A percentile compares a stretch with the other conserved stretches of the same genome.
These are phyloP conservation scores for Limonomyces culmigenus DNA, from an alignment of 1,284 basidiomycete genomes.

Conservation along the genomic window DNA sequence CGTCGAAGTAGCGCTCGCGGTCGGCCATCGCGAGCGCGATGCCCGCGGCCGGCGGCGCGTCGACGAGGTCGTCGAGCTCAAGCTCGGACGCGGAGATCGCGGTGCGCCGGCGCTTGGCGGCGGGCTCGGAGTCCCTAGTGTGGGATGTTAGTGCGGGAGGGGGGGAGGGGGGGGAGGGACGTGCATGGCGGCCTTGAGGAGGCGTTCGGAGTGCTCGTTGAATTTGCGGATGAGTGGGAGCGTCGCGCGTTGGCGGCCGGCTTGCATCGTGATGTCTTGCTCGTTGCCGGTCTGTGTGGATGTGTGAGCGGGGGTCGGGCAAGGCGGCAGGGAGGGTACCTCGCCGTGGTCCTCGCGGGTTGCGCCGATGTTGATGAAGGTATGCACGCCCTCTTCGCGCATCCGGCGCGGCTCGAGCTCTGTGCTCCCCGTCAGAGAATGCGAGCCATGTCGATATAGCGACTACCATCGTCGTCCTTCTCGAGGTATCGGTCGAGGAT, in stretches of 20 bases:
- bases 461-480: conserved; percentile 82
- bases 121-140: conserved; percentile 20
- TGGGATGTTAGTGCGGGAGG: background rate
- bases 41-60: conserved; percentile 41
- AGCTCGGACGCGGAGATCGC: conserved; percentile 53
- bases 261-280: conserved; percentile 90
- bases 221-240: conserved; percentile 92
- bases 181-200: conserved; percentile 65
- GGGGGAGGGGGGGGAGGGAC: conserved; percentile 10
- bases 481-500: conserved; percentile 95
- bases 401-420: conserved; percentile 68
- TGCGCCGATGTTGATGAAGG: conserved; percentile 75
- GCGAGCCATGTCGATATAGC: background rate
- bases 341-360: conserved; percentile 88
- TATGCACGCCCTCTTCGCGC: conserved; percentile 51
- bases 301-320: conserved; percentile 2
- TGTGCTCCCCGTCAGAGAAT: conserved; percentile 15
- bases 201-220: conserved; percentile 89
- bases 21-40: conserved; percentile 77
- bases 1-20: conserved; percentile 57
- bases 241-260: conserved; percentile 74
- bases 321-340: conserved; percentile 29
- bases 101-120: conserved; percentile 37
- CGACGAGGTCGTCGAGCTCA: conserved; percentile 75
- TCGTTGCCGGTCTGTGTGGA: conserved; percentile 60